Evolutionary conservation across 345 rosid genomes (phyloP), one percentile per base, ranked within the genome.

Genomic region (Ricinus communis): DNA sequence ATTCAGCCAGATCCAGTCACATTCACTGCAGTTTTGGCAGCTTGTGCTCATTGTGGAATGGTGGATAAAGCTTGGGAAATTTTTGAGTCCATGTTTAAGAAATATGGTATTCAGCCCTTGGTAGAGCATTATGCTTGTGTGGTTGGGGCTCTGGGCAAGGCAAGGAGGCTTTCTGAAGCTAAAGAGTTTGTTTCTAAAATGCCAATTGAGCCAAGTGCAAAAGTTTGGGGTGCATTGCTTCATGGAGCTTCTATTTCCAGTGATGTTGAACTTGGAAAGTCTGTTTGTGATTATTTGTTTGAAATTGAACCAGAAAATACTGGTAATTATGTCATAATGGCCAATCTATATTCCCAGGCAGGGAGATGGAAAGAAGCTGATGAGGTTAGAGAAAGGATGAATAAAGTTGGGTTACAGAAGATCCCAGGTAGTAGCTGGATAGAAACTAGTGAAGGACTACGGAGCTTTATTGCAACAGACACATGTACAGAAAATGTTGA

Each of bases 341-440:
- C 96, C 58, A 93, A 91, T 75, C 50, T 91, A 30, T 88, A 87
- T 72, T 76, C 98, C 7, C 89, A 85, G 76, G 87, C 93, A 19
- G 96, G 91, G 76, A 91, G 86, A 82, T 88, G 93, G 91, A 84
- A 84, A 70, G 95, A 93, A 77, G 97, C 93, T n/a, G 91, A 88
- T 60, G 79, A 43, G 59, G 76, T 88, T 0, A 85, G 95, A 82
- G 82, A 85, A 45, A 86, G 74, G 72, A 86, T 90, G 94, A 76
- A 33, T 33, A 74, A 62, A 49, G 40, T 61, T n/a, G 97, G 97
- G 45, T 62, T 89, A 84, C 88, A 82, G 83, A 93, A 93, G 87
- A 73, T 83, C 65, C 70, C 97, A 14, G 96, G 96, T 21, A 78
- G 81, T 45, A 93, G 97, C 77, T 88, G 96, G 93, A 85, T 87